Evolutionary conservation across 2,329 filamentous ascomycete genomes (phyloP), one percentile per base, ranked within the genome.

Genomic region (Colletotrichum endophyticum): DNA sequence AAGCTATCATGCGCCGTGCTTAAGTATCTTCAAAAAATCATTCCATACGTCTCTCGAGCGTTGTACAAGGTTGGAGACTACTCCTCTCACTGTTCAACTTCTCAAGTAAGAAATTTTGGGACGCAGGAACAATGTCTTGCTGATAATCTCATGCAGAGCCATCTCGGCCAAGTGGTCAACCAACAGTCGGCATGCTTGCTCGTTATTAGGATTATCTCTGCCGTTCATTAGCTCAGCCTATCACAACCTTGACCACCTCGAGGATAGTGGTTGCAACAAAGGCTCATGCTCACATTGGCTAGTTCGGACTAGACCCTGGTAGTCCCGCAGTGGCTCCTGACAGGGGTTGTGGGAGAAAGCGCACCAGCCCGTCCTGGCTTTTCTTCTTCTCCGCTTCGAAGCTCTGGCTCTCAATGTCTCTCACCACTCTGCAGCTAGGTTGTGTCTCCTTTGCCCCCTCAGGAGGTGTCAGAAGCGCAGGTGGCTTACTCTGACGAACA

Each of bases 361-460:
- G 6, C 27, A 36, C 66, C 44, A 56, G 32, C 30, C 22, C 27
- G 66, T 57, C 28, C 66, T 25, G 44, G 25, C 64, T 57, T 53
- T 68, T 34, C 66, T 68, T 57, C 32, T 68, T 68, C 66, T 68
- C 66, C 66, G 66, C 66, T 49, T 68, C 44, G 22, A 56, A 34
- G 30, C 27, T 56, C 28, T n/a, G 64, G 66, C 66, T 57, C 34
- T 3, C 44, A 67, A 57, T 32, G 66, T 68, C 66, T 66, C 39
- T 66, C 28, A 19, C 66, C 66, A 56, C 25, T 1, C n/a, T 27
- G 28, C n/a, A 57, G 66, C 66, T 22, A n/a, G 66, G 30, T 68
- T 56, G 44, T 32, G 49, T 1, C 66, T 56, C 49, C 66, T 3
- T 16, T 27, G 19, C 44, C 44, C 66, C 34, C 16, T 57, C 6